Percentiles rank a stretch among this genome's conserved stretches.
These are phyloP conservation scores for Talaromyces sp. DNA, from an alignment of 2,329 filamentous ascomycete genomes.

Conservation along the genomic window DNA sequence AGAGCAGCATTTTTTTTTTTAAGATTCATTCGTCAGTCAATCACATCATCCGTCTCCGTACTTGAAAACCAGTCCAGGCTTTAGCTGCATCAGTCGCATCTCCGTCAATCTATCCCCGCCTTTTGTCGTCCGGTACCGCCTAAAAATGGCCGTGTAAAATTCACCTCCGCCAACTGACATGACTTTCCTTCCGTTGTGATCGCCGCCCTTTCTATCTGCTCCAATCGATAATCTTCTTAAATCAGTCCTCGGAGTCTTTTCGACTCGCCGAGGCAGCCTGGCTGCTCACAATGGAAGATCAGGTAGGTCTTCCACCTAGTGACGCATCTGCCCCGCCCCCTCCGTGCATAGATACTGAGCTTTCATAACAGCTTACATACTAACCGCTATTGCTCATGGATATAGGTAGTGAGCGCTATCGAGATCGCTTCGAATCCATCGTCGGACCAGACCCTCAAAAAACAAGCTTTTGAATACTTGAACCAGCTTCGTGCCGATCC, in stretches of 20 bases:
- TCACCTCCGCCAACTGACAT: conserved; percentile 14
- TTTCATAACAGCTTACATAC: not conserved
- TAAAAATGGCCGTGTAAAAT: conserved; percentile 15
- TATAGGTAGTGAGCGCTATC: conserved; percentile 87
- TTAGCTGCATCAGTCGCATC: not conserved
- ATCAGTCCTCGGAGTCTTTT: conserved; percentile 23
- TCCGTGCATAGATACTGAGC: conserved; percentile 14
- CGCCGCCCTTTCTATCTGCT: not conserved
- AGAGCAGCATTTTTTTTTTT: not conserved
- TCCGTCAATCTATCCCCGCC: not conserved
- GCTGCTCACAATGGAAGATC: conserved; percentile 44
- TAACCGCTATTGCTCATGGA: not conserved
- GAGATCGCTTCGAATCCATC: conserved; percentile 84
- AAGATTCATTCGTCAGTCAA: not conserved
- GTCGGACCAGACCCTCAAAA: conserved; percentile 70
- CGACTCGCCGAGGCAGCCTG: conserved; percentile 31
- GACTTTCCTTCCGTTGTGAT: conserved; percentile 11
- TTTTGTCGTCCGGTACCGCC: conserved; percentile 11
- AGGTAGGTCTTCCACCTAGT: conserved; percentile 30
- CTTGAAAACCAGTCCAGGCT: not conserved
- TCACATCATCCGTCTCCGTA: not conserved
- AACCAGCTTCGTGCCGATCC: conserved; percentile 76
- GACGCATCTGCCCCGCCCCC: conserved; percentile 22
- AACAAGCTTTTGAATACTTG: conserved; percentile 64
- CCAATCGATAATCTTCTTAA: not conserved